These are phyloP conservation scores for Fibroporia radiculosa DNA, from an alignment of 768 basidiomycete species.

Conservation along the genomic window DNA sequence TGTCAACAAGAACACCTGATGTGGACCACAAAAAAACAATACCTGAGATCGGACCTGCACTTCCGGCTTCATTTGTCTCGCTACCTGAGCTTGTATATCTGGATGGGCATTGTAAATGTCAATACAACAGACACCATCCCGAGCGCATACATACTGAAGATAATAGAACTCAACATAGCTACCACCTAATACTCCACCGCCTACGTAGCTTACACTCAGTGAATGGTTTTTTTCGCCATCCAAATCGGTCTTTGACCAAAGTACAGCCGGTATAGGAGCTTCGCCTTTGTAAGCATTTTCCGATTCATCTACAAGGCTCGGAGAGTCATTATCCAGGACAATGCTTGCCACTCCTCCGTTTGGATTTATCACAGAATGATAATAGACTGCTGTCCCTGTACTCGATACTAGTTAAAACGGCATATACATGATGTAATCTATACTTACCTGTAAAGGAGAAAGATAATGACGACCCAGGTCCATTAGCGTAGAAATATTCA, in stretches of 20 bases:
- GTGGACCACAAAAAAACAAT: too few species aligned
- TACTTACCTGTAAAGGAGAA: not conserved
- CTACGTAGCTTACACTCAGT: not conserved
- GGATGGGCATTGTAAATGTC: too few species aligned
- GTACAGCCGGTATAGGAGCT: not conserved
- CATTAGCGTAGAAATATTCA: not conserved
- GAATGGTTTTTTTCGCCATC: not conserved
- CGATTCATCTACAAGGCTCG: not conserved
- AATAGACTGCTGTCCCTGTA: not conserved
- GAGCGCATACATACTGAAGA: not conserved
- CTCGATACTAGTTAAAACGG: too few species aligned
- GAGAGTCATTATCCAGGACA: not conserved
- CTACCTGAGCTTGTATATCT: too few species aligned
- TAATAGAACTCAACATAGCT: not conserved
- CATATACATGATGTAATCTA: too few species aligned
- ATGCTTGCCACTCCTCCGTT: not conserved
- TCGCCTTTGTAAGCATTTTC: not conserved
- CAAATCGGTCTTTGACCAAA: not conserved
- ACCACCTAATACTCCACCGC: not conserved
- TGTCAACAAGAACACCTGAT: too few species aligned
- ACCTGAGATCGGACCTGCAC: too few species aligned
- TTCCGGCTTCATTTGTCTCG: too few species aligned
- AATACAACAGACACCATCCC: too few species aligned
- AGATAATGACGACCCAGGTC: not conserved
- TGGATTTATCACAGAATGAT: not conserved